Base-by-base conservation (phyloP, 345 rosid genomes). In the Nephelium lappaceum region DNA sequence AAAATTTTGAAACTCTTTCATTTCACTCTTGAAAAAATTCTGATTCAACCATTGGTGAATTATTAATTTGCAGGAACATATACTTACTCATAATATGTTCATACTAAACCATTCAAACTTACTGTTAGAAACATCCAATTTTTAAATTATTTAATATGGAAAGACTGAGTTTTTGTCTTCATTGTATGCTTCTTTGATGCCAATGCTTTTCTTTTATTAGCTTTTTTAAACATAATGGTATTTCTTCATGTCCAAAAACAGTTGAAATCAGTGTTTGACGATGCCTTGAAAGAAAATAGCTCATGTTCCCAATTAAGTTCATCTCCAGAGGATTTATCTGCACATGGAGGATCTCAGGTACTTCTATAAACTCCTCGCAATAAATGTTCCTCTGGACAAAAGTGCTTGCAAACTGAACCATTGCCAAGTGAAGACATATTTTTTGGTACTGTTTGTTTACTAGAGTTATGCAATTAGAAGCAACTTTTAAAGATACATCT, bases 191-290 rank as follows among this genome's bases (percentile, higher is more conserved):
- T 45, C 38, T 25, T 63, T 67, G 3, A 45, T n/a, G 72, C 42
- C 57, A 47, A 24, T 41, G 47, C 5, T 67, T 47, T 38, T 23
- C 45, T 11, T 42, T 38, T 23, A 72, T 67, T 60, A 72, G 39
- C 63, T 15, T 0, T 49, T 31, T 55, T 71, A 14, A 68, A 23
- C 71, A 19, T 83, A 27, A 70, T 64, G 72, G 4, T 63, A n/a
- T 69, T 0, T 39, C 7, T 79, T 77, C 73, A 43, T 19, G 23
- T 72, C 24, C 62, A 77, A 57, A 57, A 79, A 73, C 92, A 93
- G 91, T 80, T 92, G 84, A 86, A 86, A 27, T 73, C 88, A 67
- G 67, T 73, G 66, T 78, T 87, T 69, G 82, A 85, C 76, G 84
- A 81, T 65, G 71, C 73, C 27, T 77, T 84, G 23, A 79, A 80